Evolutionary conservation across 2,329 filamentous ascomycete species (phyloP).

Genomic region (Pseudogymnoascus sp.): DNA sequence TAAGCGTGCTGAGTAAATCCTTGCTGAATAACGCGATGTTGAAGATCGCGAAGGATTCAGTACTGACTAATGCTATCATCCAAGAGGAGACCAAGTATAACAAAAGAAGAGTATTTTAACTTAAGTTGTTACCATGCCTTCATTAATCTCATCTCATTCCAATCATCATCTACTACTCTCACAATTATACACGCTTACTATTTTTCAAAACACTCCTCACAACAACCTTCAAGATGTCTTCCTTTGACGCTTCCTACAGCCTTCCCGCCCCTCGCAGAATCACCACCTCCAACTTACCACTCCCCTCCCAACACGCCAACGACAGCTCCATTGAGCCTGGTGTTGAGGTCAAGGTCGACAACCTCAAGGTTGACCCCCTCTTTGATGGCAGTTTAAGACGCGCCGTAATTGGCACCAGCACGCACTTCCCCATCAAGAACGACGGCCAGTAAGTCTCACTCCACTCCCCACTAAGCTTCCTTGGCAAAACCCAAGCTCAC

Average conservation of each 20-base stretch:
- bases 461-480: neutral
- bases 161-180: neutral
- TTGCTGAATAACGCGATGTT: neutral
- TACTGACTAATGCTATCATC: neutral
- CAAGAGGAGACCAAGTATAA: neutral
- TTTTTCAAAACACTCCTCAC: neutral
- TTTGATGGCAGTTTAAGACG: constrained; percentile 18
- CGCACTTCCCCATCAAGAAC: constrained; percentile 23
- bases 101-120: neutral
- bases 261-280: constrained; percentile 23
- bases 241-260: neutral
- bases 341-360: constrained; percentile 25
- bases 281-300: constrained; percentile 23
- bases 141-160: neutral
- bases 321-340: constrained; percentile 19
- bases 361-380: constrained; percentile 20
- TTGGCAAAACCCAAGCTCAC: constrained; percentile 9
- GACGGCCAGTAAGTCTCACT: constrained; percentile 24
- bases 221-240: neutral
- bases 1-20: neutral
- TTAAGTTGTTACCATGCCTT: neutral
- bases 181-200: neutral
- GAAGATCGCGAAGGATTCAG: neutral
- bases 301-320: constrained; percentile 14
- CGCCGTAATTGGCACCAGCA: constrained; percentile 22